Evolutionary conservation across 495 filamentous ascomycete species (phyloP).

Genomic region (Aspergillus ostianus): DNA sequence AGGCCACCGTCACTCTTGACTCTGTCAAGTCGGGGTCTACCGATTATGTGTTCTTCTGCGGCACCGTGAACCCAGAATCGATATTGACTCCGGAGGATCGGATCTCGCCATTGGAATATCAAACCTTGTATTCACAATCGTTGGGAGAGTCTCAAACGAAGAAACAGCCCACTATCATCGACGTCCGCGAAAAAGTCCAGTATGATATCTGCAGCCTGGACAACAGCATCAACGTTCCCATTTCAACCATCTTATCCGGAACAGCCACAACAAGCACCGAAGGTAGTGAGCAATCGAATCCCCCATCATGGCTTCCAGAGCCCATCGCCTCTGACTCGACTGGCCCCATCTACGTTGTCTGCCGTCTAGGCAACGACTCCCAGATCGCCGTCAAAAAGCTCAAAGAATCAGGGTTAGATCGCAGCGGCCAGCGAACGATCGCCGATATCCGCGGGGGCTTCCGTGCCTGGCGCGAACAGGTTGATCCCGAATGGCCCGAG

Average conservation of each 20-base stretch:
- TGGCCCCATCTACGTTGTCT: slow-evolving; percentile 70
- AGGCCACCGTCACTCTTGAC: slow-evolving; percentile 58
- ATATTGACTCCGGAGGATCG: slow-evolving; percentile 59
- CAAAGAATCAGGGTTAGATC: slow-evolving; percentile 63
- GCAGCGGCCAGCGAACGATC: slow-evolving; percentile 56
- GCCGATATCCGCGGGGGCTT: slow-evolving; percentile 82
- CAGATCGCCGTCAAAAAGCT: slow-evolving; percentile 72
- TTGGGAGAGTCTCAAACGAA: background rate
- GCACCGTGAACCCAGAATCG: slow-evolving; percentile 46
- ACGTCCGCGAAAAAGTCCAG: slow-evolving; percentile 81
- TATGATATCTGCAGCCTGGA: slow-evolving; percentile 72
- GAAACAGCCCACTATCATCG: slow-evolving; percentile 59
- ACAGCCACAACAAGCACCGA: slow-evolving; percentile 7
- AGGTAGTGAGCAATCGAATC: slow-evolving; percentile 12
- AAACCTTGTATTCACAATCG: slow-evolving; percentile 15
- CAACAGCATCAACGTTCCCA: slow-evolving; percentile 75
- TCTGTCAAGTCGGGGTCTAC: slow-evolving; percentile 60
- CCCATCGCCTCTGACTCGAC: slow-evolving; percentile 25
- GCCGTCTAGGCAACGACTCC: slow-evolving; percentile 85
- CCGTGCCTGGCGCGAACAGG: slow-evolving; percentile 75
- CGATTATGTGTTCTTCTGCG: slow-evolving; percentile 82
- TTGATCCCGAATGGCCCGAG: slow-evolving; percentile 71
- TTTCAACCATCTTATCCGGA: slow-evolving; percentile 54
- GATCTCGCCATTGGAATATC: slow-evolving; percentile 58
- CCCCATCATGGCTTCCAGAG: slow-evolving; percentile 47